These are phyloP conservation scores for Quercus parvula DNA, from an alignment of 306 rosid species.

Conservation along the genomic window DNA sequence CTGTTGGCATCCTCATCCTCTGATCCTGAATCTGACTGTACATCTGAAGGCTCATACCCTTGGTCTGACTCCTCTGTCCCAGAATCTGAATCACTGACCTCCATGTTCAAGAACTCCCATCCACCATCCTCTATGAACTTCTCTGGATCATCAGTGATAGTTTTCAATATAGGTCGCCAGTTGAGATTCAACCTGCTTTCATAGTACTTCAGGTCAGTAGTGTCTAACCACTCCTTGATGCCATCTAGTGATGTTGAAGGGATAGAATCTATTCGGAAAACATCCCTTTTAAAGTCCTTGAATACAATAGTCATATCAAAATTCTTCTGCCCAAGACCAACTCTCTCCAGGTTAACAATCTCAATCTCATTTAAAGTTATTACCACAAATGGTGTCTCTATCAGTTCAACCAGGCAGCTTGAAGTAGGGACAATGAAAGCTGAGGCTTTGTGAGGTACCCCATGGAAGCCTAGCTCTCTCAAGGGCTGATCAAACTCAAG, in stretches of 20 bases:
- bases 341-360: conserved; percentile 92
- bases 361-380: conserved; percentile 88
- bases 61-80: conserved; percentile 82
- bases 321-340: conserved; percentile 98
- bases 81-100: conserved; percentile 89
- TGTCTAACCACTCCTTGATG: conserved; percentile 93
- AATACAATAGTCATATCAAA: conserved; percentile 89
- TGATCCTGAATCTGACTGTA: conserved; percentile 80
- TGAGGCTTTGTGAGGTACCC: conserved; percentile 87
- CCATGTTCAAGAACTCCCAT: conserved; percentile 95
- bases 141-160: conserved; percentile 92
- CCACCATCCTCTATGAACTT: conserved; percentile 92
- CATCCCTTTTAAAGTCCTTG: conserved; percentile 91
- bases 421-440: conserved; percentile 90
- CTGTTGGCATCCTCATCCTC: conserved; percentile 81
- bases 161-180: conserved; percentile 93
- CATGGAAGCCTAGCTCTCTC: conserved; percentile 96
- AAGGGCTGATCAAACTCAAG: conserved; percentile 95
- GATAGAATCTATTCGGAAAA: conserved; percentile 86
- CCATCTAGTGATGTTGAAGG: conserved; percentile 91
- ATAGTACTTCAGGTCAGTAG: conserved; percentile 87
- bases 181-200: conserved; percentile 95
- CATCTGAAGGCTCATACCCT: conserved; percentile 87
- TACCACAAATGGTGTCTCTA: conserved; percentile 90
- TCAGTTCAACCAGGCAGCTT: conserved; percentile 83